These are phyloP conservation scores for Hordeum pubiflorum DNA, from an alignment of 202 grass and related monocot species.

Conservation along the genomic window DNA sequence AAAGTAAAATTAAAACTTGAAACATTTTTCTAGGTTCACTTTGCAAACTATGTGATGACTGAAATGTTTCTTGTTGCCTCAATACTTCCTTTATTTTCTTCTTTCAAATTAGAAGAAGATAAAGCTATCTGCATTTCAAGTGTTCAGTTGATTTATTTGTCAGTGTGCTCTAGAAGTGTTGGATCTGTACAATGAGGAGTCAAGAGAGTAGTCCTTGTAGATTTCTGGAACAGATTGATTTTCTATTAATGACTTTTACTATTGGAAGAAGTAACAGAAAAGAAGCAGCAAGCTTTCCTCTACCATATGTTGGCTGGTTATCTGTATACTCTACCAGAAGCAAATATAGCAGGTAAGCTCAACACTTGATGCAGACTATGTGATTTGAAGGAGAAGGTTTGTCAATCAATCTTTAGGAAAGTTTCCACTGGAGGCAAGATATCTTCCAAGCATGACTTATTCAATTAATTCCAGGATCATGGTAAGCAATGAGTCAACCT, in stretches of 20 bases:
- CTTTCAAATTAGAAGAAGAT: background rate
- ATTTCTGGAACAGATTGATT: background rate
- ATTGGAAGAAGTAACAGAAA: background rate
- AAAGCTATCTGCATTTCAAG: background rate
- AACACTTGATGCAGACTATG: background rate
- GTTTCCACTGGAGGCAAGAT: background rate
- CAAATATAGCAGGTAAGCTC: background rate
- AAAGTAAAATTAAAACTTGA: background rate
- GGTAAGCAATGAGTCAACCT: background rate
- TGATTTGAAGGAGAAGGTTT: background rate
- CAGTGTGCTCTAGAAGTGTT: background rate
- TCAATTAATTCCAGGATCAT: background rate
- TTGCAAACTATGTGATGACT: background rate
- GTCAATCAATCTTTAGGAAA: background rate
- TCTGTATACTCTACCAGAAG: background rate
- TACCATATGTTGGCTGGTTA: slow-evolving; percentile 3
- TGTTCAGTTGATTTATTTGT: background rate
- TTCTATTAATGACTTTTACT: background rate
- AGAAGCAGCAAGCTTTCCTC: background rate
- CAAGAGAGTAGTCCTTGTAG: background rate
- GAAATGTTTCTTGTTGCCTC: background rate
- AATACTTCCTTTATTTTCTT: background rate
- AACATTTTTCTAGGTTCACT: background rate
- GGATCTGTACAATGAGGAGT: background rate
- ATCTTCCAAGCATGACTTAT: background rate